A percentile compares a stretch with the other conserved stretches of the same genome.
Conservation (phyloP, 2,329 filamentous ascomycete genomes). For the Aspergillus uvarum region DNA sequence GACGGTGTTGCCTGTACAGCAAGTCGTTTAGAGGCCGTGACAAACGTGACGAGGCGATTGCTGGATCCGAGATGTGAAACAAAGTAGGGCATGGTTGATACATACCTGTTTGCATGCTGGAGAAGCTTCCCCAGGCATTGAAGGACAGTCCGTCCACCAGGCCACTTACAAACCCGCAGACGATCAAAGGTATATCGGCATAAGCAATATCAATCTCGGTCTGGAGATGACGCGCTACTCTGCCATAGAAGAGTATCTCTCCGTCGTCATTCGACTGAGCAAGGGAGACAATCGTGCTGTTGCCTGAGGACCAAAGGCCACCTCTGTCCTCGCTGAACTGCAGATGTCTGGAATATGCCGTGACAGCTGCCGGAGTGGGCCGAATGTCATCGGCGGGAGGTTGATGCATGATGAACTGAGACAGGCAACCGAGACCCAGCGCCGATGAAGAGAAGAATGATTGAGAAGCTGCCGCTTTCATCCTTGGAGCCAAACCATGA, state of each 20-base stretch:
- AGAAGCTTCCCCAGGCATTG: slow-evolving; percentile 45
- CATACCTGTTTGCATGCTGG: slow-evolving; percentile 46
- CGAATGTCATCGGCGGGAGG: slow-evolving; percentile 9
- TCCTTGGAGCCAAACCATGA: background rate
- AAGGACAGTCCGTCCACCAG: slow-evolving; percentile 43
- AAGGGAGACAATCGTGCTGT: slow-evolving; percentile 26
- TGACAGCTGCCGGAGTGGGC: slow-evolving; percentile 10
- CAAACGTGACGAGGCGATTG: background rate
- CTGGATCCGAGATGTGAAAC: background rate
- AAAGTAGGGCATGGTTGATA: background rate
- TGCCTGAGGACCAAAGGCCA: slow-evolving; percentile 23
- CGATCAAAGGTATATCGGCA: slow-evolving; percentile 32
- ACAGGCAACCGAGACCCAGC: background rate
- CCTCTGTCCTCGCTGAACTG: slow-evolving; percentile 18
- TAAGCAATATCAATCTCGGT: slow-evolving; percentile 24
- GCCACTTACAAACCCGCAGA: slow-evolving; percentile 42
- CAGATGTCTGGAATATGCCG: slow-evolving; percentile 14
- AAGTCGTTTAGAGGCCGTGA: background rate
- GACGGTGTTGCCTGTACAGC: slow-evolving; percentile 41
- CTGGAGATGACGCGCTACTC: slow-evolving; percentile 22
- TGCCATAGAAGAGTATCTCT: slow-evolving; percentile 13
- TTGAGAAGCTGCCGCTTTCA: slow-evolving; percentile 6
- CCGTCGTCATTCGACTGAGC: slow-evolving; percentile 13
- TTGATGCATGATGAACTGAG: slow-evolving; percentile 12
- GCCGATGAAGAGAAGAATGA: background rate